These are phyloP conservation scores for Coccinonectria pachysandricola DNA, from an alignment of 2,329 filamentous ascomycete species.

Conservation along the genomic window DNA sequence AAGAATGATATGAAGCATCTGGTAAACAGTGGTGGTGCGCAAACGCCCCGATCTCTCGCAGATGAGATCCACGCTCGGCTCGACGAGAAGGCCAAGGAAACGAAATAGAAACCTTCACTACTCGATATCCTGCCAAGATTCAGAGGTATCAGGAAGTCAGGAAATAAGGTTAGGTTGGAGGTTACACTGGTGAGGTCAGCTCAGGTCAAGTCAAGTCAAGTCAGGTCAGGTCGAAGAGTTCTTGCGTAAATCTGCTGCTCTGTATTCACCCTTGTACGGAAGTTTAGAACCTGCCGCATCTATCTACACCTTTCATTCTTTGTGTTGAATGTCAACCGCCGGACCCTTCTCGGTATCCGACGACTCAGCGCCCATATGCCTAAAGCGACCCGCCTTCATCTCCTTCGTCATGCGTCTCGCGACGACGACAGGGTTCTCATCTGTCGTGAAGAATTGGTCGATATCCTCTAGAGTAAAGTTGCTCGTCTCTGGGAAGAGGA, in stretches of 20 bases:
- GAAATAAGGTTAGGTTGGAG: background rate
- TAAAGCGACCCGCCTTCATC: conserved; percentile 5
- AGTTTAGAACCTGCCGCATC: too few species aligned
- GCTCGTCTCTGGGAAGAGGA: conserved; percentile 42
- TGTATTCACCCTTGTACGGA: background rate
- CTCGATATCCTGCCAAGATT: too few species aligned
- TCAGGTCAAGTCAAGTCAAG: background rate
- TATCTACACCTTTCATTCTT: too few species aligned
- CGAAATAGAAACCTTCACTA: too few species aligned
- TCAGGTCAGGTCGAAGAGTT: background rate
- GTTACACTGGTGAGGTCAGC: background rate
- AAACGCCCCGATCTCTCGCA: conserved; percentile 15
- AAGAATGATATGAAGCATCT: background rate
- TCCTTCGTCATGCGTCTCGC: conserved; percentile 6
- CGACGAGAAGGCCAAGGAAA: background rate
- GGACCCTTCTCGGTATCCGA: conserved; percentile 5
- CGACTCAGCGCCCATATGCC: conserved; percentile 4
- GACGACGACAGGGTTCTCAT: conserved; percentile 4
- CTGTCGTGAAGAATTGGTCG: conserved; percentile 22
- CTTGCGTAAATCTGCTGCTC: background rate
- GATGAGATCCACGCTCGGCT: conserved; percentile 15
- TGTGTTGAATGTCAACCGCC: conserved; percentile 3
- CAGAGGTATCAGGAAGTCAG: background rate
- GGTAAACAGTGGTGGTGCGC: conserved; percentile 15
- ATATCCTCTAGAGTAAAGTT: conserved; percentile 40